Base-by-base conservation (phyloP, 2,329 filamentous ascomycete genomes). In the Hymenotorrendiella dingleyae region DNA sequence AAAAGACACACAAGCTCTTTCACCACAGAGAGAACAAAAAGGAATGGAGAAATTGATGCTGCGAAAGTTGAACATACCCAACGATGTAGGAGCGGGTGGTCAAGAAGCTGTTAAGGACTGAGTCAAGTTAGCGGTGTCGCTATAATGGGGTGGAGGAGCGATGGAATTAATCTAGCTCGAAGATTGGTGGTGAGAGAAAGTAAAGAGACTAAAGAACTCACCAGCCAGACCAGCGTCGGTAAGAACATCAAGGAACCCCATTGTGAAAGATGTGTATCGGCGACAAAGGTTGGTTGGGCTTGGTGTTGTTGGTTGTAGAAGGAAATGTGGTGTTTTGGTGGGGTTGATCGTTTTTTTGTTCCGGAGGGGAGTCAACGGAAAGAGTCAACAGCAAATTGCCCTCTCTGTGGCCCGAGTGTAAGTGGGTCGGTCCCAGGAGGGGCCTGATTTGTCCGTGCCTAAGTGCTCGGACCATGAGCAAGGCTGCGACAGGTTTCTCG, bases 31-130 rank as follows among this genome's bases (percentile, higher is more conserved):
- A 47, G 47, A 42, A 37, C 26, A 43, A 49, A 53, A 47, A 60
- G 42, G 54, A 55, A 24, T 44, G 29, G 45, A 32, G 28, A 28
- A 30, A 45, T 32, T 21, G 16, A 26, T 54, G 51, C 53, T 36
- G 49, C 34, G 41, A 19, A 52, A 39, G 45, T 33, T 45, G 43
- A 27, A 17, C 86, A 65, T 83, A 90, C 86, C 86, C 86, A 70
- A 82, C 72, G 62, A 91, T 82, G 74, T 91, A 91, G 70, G 80
- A 86, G 64, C 83, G 80, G 63, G 82, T 86, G 65, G 73, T 74
- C 64, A 84, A 72, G 79, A 79, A 86, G 72, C 68, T 76, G 73
- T 87, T 82, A 60, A 86, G 78, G 61, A 82, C 78, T 82, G 63
- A 61, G 50, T 57, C 59, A 59, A 53, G 52, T 64, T 54, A 62